These are phyloP conservation scores for Hymenoscyphus fructigenus DNA, from an alignment of 2,329 filamentous ascomycete genomes.

Conservation along the genomic window DNA sequence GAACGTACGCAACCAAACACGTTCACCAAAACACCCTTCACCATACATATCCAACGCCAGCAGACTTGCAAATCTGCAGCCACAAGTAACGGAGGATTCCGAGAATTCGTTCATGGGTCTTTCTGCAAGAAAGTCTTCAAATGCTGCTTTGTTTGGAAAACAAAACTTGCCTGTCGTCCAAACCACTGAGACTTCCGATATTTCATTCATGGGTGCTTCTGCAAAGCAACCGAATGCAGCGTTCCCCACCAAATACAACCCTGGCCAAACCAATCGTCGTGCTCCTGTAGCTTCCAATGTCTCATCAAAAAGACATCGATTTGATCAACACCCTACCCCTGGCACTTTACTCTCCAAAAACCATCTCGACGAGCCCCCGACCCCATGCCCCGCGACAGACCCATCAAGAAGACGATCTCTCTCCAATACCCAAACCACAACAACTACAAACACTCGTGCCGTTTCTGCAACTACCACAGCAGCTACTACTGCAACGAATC, in stretches of 20 bases:
- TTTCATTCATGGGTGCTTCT: background rate
- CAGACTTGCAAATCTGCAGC: conserved; percentile 54
- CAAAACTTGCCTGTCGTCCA: background rate
- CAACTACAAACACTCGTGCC: conserved; percentile 22
- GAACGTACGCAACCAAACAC: background rate
- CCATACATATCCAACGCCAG: conserved; percentile 34
- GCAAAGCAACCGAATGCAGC: background rate
- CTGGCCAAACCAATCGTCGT: conserved; percentile 35
- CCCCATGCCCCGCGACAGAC: background rate
- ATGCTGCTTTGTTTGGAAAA: background rate
- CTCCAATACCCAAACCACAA: conserved; percentile 2
- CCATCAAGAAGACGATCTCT: background rate
- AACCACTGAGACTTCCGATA: conserved; percentile 2
- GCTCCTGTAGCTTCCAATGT: conserved; percentile 14
- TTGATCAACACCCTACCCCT: background rate
- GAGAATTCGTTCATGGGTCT: conserved; percentile 47
- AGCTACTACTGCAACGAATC: conserved; percentile 43
- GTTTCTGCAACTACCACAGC: conserved; percentile 25
- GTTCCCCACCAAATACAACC: conserved; percentile 18
- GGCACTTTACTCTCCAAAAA: background rate
- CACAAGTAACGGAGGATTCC: conserved; percentile 51
- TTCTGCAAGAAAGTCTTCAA: background rate
- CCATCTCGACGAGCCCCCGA: background rate
- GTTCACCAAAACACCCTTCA: conserved; percentile 15
- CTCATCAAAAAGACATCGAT: conserved; percentile 16